phyloP scores from a whole-genome alignment of 2,329 filamentous ascomycete species.

The Calonectria multiphialidica region DNA sequence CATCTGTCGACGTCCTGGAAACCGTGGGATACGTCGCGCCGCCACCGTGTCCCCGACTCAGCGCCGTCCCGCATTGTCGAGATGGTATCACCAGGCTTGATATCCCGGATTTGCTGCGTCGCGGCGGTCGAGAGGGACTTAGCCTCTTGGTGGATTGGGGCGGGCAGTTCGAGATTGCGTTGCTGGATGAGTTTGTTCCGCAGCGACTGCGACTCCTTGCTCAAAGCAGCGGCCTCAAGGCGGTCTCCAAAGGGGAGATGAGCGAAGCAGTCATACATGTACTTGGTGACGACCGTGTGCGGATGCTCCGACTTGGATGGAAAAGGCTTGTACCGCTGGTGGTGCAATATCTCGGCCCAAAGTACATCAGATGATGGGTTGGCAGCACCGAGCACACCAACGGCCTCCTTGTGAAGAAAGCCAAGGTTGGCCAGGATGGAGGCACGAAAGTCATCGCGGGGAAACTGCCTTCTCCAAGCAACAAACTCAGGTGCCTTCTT shows the following conservation, averaged over 20 bases:
- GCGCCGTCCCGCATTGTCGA: slow-evolving; percentile 58
- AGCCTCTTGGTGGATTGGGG: slow-evolving; percentile 34
- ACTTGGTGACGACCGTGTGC: slow-evolving; percentile 77
- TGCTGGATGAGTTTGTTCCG: slow-evolving; percentile 44
- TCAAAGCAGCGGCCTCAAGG: slow-evolving; percentile 55
- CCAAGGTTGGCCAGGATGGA: slow-evolving; percentile 69
- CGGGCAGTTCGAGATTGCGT: slow-evolving; percentile 44
- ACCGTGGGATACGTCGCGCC: slow-evolving; percentile 57
- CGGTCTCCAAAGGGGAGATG: slow-evolving; percentile 70
- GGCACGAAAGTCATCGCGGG: slow-evolving; percentile 71
- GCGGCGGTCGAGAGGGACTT: slow-evolving; percentile 37
- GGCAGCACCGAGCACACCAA: slow-evolving; percentile 56
- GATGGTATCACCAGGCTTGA: slow-evolving; percentile 62
- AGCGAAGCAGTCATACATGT: slow-evolving; percentile 73
- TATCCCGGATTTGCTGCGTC: slow-evolving; percentile 44
- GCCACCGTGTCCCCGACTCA: slow-evolving; percentile 68
- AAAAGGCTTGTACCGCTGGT: slow-evolving; percentile 48
- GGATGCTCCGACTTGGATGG: slow-evolving; percentile 27
- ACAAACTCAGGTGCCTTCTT: slow-evolving; percentile 54
- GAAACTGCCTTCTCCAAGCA: slow-evolving; percentile 66
- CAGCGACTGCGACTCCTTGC: slow-evolving; percentile 41
- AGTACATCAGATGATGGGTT: slow-evolving; percentile 55
- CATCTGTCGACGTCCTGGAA: slow-evolving; percentile 66
- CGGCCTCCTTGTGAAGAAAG: slow-evolving; percentile 75
- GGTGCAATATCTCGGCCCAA: slow-evolving; percentile 64